Evolutionary conservation across 352 stramenopile species (phyloP).

Genomic region (Phytophthora tubulina): DNA sequence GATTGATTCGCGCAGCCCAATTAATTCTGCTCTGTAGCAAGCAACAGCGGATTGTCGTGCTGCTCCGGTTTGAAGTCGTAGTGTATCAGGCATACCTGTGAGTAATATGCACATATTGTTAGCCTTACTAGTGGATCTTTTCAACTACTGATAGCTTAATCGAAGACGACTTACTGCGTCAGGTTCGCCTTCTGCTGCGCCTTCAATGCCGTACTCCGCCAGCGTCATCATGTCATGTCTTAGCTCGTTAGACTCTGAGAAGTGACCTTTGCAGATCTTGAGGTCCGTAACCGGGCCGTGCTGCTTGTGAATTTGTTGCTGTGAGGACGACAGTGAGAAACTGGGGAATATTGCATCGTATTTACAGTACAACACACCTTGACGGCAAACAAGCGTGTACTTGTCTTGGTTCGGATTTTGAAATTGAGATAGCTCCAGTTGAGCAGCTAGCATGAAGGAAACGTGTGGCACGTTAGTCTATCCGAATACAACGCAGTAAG

Average conservation of each 20-base stretch:
- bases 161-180: slow-evolving; percentile 39
- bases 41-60: slow-evolving; percentile 67
- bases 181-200: slow-evolving; percentile 47
- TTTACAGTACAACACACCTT: slow-evolving; percentile 33
- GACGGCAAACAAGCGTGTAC: slow-evolving; percentile 61
- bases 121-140: background rate
- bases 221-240: slow-evolving; percentile 59
- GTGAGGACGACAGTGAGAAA: background rate
- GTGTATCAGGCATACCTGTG: slow-evolving; percentile 58
- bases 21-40: slow-evolving; percentile 54
- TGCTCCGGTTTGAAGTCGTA: slow-evolving; percentile 76
- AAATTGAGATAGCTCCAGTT: slow-evolving; percentile 79
- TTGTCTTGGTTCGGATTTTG: slow-evolving; percentile 58
- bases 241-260: slow-evolving; percentile 65
- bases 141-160: background rate
- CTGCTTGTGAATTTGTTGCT: slow-evolving; percentile 65
- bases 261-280: slow-evolving; percentile 69
- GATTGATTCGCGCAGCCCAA: slow-evolving; percentile 3
- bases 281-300: slow-evolving; percentile 62
- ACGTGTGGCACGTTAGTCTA: background rate
- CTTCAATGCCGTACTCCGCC: slow-evolving; percentile 61
- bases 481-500: background rate
- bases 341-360: too few species aligned
- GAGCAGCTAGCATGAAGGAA: slow-evolving; percentile 45
- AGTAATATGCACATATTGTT: slow-evolving; percentile 11